Base-by-base conservation (phyloP, 2,329 filamentous ascomycete species). In the Cytospora piceae region DNA sequence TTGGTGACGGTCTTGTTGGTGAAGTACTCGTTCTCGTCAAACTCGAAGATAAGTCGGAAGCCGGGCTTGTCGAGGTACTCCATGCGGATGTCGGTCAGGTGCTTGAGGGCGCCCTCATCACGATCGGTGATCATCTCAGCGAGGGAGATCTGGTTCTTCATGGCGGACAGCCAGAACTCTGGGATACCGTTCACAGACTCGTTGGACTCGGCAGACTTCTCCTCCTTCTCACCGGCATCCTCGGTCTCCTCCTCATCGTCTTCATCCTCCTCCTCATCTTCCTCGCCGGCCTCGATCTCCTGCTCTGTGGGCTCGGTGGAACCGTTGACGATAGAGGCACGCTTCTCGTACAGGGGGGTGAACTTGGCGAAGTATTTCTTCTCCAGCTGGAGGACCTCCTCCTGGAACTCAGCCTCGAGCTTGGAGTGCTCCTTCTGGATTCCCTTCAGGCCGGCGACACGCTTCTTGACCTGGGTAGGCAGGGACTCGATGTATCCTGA, bases 351-450 rank as follows among this genome's bases (percentile, higher is more conserved):
- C 58, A 99, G 87, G 68, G 95, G 95, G 63, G 93, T 96, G 82
- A 97, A 99, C 82, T 98, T 98, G 81, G 92, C 92, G 74, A 98
- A 98, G 82, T 97, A 99, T 83, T 97, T 97, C 88, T 99, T 99
- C 86, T 99, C 95, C 32, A 99, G 87, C 80, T 97, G 90, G 66
- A 99, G 87, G 69, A 99, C 94, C 82, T 98, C 96, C 80, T 98
- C 94, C 79, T 99, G 96, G 81, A 99, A 98, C 81, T 97, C 90
- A 62, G 93, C 92, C 85, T 99, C 96, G 73, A 99, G 90, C 83
- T 98, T 97, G 68, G 94, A 92, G 83, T 99, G 95, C 74, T 98
- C 94, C 82, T 97, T 97, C 82, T 99, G 95, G 73, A 99, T 93
- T 72, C 94, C 96, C 84, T 98, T 97, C 69, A 99, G 86, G 72